phyloP scores from a whole-genome alignment of 441 rosid genomes.

The Breynia disticha region DNA sequence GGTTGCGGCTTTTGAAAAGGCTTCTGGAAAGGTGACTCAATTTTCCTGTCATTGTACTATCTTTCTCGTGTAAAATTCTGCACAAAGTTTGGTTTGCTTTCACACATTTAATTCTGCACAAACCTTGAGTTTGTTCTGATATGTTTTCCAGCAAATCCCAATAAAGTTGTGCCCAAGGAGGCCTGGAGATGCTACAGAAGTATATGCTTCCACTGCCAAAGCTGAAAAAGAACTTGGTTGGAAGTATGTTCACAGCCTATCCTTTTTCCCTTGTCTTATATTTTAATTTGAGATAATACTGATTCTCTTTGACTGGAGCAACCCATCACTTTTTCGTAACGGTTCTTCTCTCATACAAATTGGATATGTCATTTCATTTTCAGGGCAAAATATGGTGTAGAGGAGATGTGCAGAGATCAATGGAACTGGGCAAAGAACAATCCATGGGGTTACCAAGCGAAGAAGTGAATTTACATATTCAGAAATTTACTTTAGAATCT shows the following conservation, averaged over 20 bases:
- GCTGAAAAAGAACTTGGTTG: constrained; percentile 86
- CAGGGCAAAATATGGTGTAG: constrained; percentile 74
- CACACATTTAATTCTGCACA: not conserved
- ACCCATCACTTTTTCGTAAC: no score
- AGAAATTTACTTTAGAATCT: no score
- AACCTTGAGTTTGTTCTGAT: not conserved
- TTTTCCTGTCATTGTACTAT: not conserved
- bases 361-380: constrained; percentile 4
- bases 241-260: constrained; percentile 37
- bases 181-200: constrained; percentile 87
- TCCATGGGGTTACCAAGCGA: constrained; percentile 65
- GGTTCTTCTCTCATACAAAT: no score
- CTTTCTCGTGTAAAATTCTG: not conserved
- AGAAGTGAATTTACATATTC: constrained; percentile 24
- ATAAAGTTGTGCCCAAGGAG: constrained; percentile 73
- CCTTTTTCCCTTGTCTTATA: not conserved
- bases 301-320: no score
- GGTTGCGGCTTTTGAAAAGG: constrained; percentile 87
- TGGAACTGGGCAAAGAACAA: constrained; percentile 96
- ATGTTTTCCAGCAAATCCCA: constrained; percentile 63
- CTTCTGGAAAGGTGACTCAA: constrained; percentile 53
- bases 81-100: no score
- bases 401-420: constrained; percentile 83
- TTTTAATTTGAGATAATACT: no score
- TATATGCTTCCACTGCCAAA: constrained; percentile 65